Evolutionary conservation across 352 stramenopile genomes (phyloP).

Genomic region (Globisporangium abappressorium): DNA sequence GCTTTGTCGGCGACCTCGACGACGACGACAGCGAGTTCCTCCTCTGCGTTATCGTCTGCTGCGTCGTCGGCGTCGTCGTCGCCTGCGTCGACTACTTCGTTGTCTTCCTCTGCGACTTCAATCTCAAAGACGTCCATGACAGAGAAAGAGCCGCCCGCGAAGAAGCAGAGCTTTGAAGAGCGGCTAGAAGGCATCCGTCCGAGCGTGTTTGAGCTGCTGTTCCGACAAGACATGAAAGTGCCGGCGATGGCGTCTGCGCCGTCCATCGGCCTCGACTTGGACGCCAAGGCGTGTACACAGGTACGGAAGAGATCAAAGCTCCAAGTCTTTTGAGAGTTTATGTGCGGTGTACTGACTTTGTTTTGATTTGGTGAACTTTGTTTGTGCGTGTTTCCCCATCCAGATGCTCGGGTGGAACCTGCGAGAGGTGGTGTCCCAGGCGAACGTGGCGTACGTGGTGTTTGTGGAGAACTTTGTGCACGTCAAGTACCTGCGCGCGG

Average conservation of each 20-base stretch:
- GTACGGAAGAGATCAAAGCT: constrained; percentile 22
- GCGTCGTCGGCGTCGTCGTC: constrained; percentile 6
- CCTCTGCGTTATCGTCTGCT: background rate
- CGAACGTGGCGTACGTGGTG: constrained; percentile 41
- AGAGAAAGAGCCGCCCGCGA: constrained; percentile 3
- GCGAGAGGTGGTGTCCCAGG: constrained; percentile 47
- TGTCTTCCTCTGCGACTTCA: background rate
- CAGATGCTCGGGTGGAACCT: constrained; percentile 62
- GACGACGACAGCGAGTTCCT: background rate
- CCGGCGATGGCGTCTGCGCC: constrained; percentile 25
- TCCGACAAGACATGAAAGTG: constrained; percentile 42
- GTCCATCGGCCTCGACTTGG: constrained; percentile 38
- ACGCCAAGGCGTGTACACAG: constrained; percentile 47
- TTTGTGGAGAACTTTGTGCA: constrained; percentile 40
- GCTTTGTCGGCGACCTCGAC: constrained; percentile 8
- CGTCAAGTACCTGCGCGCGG: constrained; percentile 43
- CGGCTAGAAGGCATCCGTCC: constrained; percentile 60
- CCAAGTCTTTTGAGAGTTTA: constrained; percentile 10
- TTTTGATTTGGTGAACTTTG: background rate
- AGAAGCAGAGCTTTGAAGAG: constrained; percentile 43
- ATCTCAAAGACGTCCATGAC: background rate
- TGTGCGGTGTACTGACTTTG: background rate
- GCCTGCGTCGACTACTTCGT: background rate
- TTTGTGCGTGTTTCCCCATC: background rate
- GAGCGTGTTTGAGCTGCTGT: constrained; percentile 60